phyloP scores from a whole-genome alignment of 2,329 filamentous ascomycete species.

The Volutella citrinella region DNA sequence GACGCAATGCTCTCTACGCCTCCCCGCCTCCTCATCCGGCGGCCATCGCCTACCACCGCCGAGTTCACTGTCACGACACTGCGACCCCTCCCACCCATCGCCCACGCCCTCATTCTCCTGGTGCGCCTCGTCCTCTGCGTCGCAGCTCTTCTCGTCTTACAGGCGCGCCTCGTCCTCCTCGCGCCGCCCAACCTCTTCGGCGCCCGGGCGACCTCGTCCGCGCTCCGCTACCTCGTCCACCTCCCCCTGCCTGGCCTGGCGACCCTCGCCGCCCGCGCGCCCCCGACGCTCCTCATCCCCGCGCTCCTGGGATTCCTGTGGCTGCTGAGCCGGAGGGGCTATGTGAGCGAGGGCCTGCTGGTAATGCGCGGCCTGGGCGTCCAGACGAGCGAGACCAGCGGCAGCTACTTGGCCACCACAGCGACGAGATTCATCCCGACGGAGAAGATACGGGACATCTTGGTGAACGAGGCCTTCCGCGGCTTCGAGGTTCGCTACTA shows the following conservation, averaged over 20 bases:
- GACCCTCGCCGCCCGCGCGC: constrained; percentile 32
- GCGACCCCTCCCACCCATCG: constrained; percentile 48
- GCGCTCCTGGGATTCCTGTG: constrained; percentile 37
- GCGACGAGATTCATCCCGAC: constrained; percentile 74
- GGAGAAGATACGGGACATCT: constrained; percentile 84
- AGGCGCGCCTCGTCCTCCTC: constrained; percentile 43
- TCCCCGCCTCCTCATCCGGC: constrained; percentile 59
- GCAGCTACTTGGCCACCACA: constrained; percentile 55
- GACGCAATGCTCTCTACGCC: constrained; percentile 65
- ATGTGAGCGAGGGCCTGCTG: constrained; percentile 76
- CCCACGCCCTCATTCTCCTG: constrained; percentile 43
- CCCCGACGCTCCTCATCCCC: constrained; percentile 39
- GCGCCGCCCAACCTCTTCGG: constrained; percentile 26
- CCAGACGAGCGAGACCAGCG: constrained; percentile 69
- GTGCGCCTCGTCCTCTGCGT: constrained; percentile 42
- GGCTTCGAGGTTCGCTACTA: constrained; percentile 92
- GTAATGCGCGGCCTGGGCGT: constrained; percentile 87
- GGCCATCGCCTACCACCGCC: constrained; percentile 83
- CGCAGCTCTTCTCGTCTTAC: constrained; percentile 45
- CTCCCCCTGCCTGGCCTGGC: constrained; percentile 33
- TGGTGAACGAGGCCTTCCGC: constrained; percentile 92
- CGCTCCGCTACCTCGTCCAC: constrained; percentile 16
- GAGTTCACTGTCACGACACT: constrained; percentile 89
- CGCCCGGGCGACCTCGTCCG: no score
- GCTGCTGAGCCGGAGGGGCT: constrained; percentile 43